phyloP scores from a whole-genome alignment of 441 rosid species.

The Eruca vesicaria region DNA sequence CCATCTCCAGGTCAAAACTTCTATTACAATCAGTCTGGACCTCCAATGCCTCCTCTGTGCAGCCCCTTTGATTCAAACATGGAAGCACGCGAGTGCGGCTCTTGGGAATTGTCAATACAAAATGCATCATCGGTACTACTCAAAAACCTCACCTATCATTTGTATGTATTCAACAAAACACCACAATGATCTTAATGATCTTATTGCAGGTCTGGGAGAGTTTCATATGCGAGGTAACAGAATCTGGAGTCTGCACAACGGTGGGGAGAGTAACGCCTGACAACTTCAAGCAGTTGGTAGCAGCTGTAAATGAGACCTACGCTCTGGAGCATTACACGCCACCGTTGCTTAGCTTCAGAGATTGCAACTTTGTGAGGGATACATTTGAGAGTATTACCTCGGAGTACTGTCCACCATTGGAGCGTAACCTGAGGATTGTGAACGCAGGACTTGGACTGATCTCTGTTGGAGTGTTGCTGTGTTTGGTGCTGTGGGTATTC shows the following conservation, averaged over 20 bases:
- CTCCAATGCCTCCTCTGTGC: slow-evolving; percentile 88
- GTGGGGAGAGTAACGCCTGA: slow-evolving; percentile 79
- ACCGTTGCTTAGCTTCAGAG: slow-evolving; percentile 72
- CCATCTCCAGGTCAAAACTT: slow-evolving; percentile 49
- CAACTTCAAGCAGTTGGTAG: slow-evolving; percentile 52
- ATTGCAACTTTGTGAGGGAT: slow-evolving; percentile 80
- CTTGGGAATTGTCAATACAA: slow-evolving; percentile 65
- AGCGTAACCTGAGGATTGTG: slow-evolving; percentile 60
- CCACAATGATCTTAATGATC: slow-evolving; percentile 4
- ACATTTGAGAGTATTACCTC: slow-evolving; percentile 73
- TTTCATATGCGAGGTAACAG: slow-evolving; percentile 57
- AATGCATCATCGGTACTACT: slow-evolving; percentile 72
- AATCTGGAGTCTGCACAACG: slow-evolving; percentile 54
- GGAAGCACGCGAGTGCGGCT: slow-evolving; percentile 59
- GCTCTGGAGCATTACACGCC: slow-evolving; percentile 90
- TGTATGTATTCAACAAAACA: slow-evolving; percentile 2
- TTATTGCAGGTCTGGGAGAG: slow-evolving; percentile 71
- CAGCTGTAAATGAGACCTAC: slow-evolving; percentile 77
- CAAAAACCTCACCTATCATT: background rate
- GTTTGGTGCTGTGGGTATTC: slow-evolving; percentile 80
- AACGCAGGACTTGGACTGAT: slow-evolving; percentile 81
- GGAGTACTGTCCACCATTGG: slow-evolving; percentile 71
- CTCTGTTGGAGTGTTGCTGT: slow-evolving; percentile 81
- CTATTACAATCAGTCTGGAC: slow-evolving; percentile 88
- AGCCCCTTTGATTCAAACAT: slow-evolving; percentile 67